Percentiles rank a stretch among this genome's conserved stretches.
Evolutionary conservation across 176 grass and related monocot species (phyloP).

Genomic region (Rhynchospora breviuscula): DNA sequence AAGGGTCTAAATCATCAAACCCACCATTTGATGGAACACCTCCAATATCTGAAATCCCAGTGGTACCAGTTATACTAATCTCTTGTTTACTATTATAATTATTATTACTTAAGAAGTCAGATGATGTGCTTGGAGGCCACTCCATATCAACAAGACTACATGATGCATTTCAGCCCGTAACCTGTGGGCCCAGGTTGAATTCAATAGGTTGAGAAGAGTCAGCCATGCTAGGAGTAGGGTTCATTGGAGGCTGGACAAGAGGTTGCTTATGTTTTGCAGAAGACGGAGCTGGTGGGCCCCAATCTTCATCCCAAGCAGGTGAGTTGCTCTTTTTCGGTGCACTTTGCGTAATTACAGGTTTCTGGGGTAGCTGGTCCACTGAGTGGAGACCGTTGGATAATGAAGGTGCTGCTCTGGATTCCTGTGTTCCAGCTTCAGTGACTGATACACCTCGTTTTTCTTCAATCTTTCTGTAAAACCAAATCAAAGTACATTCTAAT

Average conservation of each 20-base stretch:
- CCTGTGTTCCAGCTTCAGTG: constrained; percentile 44
- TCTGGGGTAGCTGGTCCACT: constrained; percentile 27
- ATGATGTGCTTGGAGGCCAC: constrained; percentile 84
- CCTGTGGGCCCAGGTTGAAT: constrained; percentile 36
- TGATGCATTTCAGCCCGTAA: constrained; percentile 17
- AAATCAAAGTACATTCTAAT: background rate
- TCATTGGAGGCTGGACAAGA: background rate
- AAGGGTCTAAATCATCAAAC: constrained; percentile 85
- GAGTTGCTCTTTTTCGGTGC: constrained; percentile 39
- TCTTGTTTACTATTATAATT: constrained; percentile 24
- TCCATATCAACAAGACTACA: constrained; percentile 84
- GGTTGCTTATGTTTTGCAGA: constrained; percentile 41
- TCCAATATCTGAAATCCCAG: constrained; percentile 26
- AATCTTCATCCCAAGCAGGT: constrained; percentile 88
- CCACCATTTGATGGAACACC: constrained; percentile 22
- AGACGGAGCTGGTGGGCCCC: constrained; percentile 50
- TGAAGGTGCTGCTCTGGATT: constrained; percentile 48
- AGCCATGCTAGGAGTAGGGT: constrained; percentile 35
- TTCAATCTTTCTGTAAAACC: constrained; percentile 85
- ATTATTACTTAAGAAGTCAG: constrained; percentile 29
- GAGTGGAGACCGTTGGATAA: constrained; percentile 61
- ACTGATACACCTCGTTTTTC: constrained; percentile 87
- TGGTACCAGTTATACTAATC: constrained; percentile 1
- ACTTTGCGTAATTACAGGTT: constrained; percentile 7
- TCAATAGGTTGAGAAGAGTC: constrained; percentile 37